These are phyloP conservation scores for Acacia acuminata DNA, from an alignment of 306 rosid species.

Conservation along the genomic window DNA sequence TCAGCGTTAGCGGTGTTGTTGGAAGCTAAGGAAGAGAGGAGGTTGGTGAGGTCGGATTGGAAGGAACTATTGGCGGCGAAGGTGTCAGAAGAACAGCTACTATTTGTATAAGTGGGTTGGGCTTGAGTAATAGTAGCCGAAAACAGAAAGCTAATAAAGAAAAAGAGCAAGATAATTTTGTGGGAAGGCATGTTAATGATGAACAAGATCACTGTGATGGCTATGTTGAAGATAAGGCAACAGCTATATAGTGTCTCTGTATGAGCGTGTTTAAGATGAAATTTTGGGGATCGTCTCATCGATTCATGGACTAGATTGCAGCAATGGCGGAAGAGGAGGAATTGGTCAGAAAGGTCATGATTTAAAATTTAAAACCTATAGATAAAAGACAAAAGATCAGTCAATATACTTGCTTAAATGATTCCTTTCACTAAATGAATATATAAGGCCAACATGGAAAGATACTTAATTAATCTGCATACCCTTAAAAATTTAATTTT, in stretches of 20 bases:
- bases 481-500: too few relatives aligned
- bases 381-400: background rate
- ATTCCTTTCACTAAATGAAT: background rate
- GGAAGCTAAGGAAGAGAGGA: background rate
- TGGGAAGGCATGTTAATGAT: background rate
- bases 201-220: background rate
- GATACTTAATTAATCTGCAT: too few relatives aligned
- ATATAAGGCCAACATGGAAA: too few relatives aligned
- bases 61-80: too few relatives aligned
- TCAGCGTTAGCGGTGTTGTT: background rate
- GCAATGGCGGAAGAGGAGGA: background rate
- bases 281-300: background rate
- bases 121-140: background rate
- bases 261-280: background rate
- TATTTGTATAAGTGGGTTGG: background rate
- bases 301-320: too few relatives aligned
- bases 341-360: background rate
- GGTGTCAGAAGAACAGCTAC: background rate
- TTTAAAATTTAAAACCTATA: background rate
- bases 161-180: too few relatives aligned
- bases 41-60: too few relatives aligned
- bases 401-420: too few relatives aligned
- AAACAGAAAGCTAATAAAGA: too few relatives aligned
- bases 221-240: background rate
- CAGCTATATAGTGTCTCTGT: background rate